A percentile compares a stretch with the other conserved stretches of the same genome.
Conservation (phyloP, 257 asterid species). For the Solanum paucissectum region DNA sequence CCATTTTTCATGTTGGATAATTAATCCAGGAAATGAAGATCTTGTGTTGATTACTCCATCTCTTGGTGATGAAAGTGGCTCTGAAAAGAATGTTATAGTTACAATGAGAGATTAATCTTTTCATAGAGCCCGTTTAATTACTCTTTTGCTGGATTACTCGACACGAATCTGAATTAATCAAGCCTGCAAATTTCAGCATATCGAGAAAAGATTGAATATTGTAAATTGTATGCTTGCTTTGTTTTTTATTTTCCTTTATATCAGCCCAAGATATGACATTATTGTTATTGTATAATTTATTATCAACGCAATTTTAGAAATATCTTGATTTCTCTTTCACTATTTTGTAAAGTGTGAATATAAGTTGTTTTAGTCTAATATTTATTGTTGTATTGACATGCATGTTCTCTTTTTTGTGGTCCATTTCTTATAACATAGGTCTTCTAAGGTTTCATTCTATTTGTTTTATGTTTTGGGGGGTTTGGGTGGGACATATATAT, state of each 20-base stretch:
- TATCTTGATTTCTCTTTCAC: not conserved
- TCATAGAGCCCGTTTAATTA: not conserved
- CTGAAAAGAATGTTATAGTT: conserved; percentile 20
- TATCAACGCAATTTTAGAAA: not conserved
- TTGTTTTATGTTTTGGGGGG: not conserved
- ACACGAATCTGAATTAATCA: not conserved
- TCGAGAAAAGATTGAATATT: not conserved
- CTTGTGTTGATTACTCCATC: conserved; percentile 32
- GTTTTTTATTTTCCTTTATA: not conserved
- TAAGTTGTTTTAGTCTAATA: too few relatives aligned
- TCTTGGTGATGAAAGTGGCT: not conserved
- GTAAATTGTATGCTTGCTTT: not conserved
- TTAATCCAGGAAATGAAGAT: conserved; percentile 37
- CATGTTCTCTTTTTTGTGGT: not conserved
- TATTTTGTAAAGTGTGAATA: not conserved
- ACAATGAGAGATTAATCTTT: not conserved
- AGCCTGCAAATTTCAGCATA: not conserved
- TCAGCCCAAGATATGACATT: not conserved
- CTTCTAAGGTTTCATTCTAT: not conserved
- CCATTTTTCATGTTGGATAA: conserved; percentile 48
- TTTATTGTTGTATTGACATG: not conserved
- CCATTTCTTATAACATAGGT: not conserved
- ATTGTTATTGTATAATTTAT: not conserved
- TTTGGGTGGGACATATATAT: not conserved
- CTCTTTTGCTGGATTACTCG: not conserved